Evolutionary conservation across 441 rosid species (phyloP), one percentile per base, ranked within the genome.

Genomic region (Adansonia rubrostipa): DNA sequence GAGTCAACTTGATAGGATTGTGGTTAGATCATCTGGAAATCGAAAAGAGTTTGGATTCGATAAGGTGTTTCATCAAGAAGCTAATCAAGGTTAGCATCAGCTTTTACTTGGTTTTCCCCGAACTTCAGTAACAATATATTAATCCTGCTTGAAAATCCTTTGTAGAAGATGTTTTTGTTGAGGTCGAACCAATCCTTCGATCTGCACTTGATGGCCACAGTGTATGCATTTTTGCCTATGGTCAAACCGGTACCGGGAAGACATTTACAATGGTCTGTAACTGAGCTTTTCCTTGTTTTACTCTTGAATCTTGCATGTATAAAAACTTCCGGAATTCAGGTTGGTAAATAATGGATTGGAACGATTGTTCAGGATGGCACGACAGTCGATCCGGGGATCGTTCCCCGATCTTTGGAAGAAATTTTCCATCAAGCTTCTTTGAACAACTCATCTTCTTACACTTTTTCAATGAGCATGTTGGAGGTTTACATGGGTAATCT

Each of bases 181-280:
- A 95, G 85, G 94, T 93, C 20, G 90, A 89, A 81, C 93, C 99
- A 6, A 85, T 93, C 75, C 88, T 93, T 75, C 87, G 93, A 91
- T 95, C 94, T 74, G 99, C 97, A 2, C 91, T 95, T 53, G 99
- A 95, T 73, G 99, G 99, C 53, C 88, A 92, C 86, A 91, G 91
- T 77, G 99, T 86, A n/a, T 92, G 94, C 68, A 81, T 95, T 17
- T 81, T 95, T 79, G 99, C 99, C 10, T 95, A 89, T 82, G 97
- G 97, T 77, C 99, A 93, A 87, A 95, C 99, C 3, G 93, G 96
- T 19, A 93, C 96, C 3, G 97, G 99, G 67, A 93, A 95, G 89
- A 95, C 96, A 54, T 92, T 86, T 78, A 90, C 99, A 58, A 95
- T 93, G 99, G 98, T 92, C 48, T 80, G 92, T 79, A 68, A 51